These are phyloP conservation scores for Penstemon eatonii DNA, from an alignment of 257 asterid species.

Conservation along the genomic window DNA sequence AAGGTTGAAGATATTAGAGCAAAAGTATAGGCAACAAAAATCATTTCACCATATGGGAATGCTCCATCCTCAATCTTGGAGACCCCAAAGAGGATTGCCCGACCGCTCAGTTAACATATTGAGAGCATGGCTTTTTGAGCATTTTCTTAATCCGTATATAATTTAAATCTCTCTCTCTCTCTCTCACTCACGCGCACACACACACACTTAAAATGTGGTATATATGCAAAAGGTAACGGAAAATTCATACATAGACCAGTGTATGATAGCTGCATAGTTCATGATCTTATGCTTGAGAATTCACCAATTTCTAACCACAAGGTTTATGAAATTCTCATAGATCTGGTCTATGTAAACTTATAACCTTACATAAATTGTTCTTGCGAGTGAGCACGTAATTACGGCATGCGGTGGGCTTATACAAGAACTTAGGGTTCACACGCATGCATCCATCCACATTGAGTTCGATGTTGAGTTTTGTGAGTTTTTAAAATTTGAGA, in stretches of 20 bases:
- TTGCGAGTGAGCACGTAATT: too few species aligned
- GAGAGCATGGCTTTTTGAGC: constrained; percentile 87
- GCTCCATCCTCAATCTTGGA: constrained; percentile 71
- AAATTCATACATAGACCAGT: background rate
- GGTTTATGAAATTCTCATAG: too few species aligned
- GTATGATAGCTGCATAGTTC: too few species aligned
- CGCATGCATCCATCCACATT: too few species aligned
- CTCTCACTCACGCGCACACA: background rate
- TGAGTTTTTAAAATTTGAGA: too few species aligned
- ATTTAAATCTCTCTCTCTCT: constrained; percentile 18
- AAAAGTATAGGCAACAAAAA: constrained; percentile 62
- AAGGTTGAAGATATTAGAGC: constrained; percentile 58
- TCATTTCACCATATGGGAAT: constrained; percentile 61
- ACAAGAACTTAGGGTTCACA: too few species aligned
- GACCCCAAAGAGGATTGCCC: constrained; percentile 87
- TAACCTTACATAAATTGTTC: too few species aligned
- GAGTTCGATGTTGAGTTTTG: too few species aligned
- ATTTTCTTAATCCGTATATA: constrained; percentile 77
- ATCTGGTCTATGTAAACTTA: too few species aligned
- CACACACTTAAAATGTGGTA: background rate
- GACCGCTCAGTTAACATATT: constrained; percentile 64
- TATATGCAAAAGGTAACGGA: background rate
- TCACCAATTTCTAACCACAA: too few species aligned
- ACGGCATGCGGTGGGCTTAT: too few species aligned
- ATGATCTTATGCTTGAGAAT: too few species aligned